These are phyloP conservation scores for Antitrichia curtipendula DNA, from an alignment of 225 moss, liverwort and hornwort genomes.

Conservation along the genomic window DNA sequence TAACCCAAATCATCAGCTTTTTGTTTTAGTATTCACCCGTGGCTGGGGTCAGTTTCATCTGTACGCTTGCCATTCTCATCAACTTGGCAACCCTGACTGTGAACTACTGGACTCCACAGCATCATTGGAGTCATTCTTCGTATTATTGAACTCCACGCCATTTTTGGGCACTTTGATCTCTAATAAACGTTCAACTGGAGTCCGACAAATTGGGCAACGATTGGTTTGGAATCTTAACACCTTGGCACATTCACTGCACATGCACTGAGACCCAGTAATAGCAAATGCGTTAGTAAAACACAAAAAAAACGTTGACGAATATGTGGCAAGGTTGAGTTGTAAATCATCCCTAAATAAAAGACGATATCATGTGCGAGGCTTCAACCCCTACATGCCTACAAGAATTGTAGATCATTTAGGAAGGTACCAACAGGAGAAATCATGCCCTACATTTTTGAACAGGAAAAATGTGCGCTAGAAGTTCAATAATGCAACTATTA, in stretches of 20 bases:
- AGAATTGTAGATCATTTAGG: not conserved
- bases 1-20: not conserved
- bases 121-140: not conserved
- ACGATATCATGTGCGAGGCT: not conserved
- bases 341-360: not conserved
- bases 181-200: slow-evolving; percentile 70
- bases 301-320: not conserved
- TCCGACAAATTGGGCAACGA: slow-evolving; percentile 93
- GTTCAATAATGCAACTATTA: no score
- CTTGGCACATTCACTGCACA: slow-evolving; percentile 98
- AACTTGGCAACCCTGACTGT: not conserved
- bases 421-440: not conserved
- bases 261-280: slow-evolving; percentile 44
- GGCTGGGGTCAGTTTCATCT: not conserved
- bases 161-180: slow-evolving; percentile 68
- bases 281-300: not conserved
- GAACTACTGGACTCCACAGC: slow-evolving; percentile 30
- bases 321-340: not conserved
- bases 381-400: not conserved
- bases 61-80: slow-evolving; percentile 4
- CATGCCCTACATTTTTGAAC: not conserved
- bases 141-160: not conserved
- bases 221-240: slow-evolving; percentile 80
- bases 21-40: not conserved
- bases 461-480: not conserved